Base-by-base conservation (phyloP, 805 yeast species). In the Kodamaea neixiangensis region DNA sequence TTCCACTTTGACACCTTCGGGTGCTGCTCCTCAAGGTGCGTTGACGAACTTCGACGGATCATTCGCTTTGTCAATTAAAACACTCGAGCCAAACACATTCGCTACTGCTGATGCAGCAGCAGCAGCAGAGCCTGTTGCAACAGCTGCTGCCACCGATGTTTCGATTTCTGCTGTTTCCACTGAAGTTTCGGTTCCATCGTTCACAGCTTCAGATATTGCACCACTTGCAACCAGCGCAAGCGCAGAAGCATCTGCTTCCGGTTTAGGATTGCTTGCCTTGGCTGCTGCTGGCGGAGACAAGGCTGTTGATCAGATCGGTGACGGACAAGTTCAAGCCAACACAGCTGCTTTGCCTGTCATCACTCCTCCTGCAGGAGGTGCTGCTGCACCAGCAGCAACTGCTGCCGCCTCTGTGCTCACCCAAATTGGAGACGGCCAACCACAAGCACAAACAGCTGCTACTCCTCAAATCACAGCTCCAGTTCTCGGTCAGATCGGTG, bases 301-400 rank as follows among this genome's bases (percentile, higher is more conserved):
- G 10, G 51, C 40, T 29, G 58, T 47, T 9, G 43, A 48, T 44
- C 58, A 55, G 44, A 55, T 82, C 52, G 76, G 77, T 59, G 87
- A 82, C 58, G 86, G 86, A 62, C 86, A 82, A 69, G 70, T 81
- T 61, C 86, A 81, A 66, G 63, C 74, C 43, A 70, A 76, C 52
- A 58, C 61, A 14, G 61, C 60, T 56, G 58, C 67, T 58, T 49
- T 52, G 14, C 45, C 58, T 25, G 62, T 57, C 41, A 59, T 62
- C 34, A 59, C 57, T 47, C 74, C 29, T 22, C 29, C 29, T 22
- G 7, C 29, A 22, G n/a, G n/a, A n/a, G n/a, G n/a, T n/a, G n/a
- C n/a, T n/a, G n/a, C n/a, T n/a, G 5, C 29, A 22, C 29, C 69
- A 58, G 47, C 58, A 22, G 61, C 59, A 37, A 56, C 61, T 39